phyloP scores from a whole-genome alignment of 805 yeast genomes.

The Blastobotrys mokoenaii region DNA sequence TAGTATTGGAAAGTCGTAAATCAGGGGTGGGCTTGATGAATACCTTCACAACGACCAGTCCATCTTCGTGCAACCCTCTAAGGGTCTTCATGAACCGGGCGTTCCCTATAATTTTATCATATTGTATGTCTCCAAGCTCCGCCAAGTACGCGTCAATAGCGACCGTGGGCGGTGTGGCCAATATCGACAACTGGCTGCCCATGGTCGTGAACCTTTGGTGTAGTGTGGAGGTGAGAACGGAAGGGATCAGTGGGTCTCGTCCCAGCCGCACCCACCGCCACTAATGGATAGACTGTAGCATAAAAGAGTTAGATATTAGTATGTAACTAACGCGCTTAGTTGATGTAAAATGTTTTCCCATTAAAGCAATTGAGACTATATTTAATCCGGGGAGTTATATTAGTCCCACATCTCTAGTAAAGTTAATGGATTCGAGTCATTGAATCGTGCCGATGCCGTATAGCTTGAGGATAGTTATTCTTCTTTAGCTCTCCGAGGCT shows the following conservation, averaged over 20 bases:
- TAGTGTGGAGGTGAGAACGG: not conserved
- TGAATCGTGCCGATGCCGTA: too few species aligned
- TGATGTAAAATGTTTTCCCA: too few species aligned
- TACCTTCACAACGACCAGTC: conserved; percentile 69
- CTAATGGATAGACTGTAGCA: too few species aligned
- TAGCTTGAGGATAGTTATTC: too few species aligned
- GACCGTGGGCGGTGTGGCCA: conserved; percentile 85
- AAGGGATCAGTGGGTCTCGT: conserved; percentile 7
- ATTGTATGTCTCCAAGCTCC: conserved; percentile 66
- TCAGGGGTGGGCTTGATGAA: conserved; percentile 63
- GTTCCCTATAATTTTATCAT: conserved; percentile 65
- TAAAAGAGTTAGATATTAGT: too few species aligned
- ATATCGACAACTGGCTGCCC: conserved; percentile 81
- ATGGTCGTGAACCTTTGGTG: conserved; percentile 29
- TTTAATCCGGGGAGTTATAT: too few species aligned
- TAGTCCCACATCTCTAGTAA: too few species aligned
- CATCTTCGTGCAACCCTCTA: conserved; percentile 65
- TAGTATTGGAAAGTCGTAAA: conserved; percentile 19
- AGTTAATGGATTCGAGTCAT: too few species aligned
- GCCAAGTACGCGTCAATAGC: conserved; percentile 86
- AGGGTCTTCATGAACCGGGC: conserved; percentile 82
- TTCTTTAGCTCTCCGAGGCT: too few species aligned
- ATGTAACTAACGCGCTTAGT: too few species aligned
- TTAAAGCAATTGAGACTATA: too few species aligned
- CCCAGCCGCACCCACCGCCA: conserved; percentile 3